Evolutionary conservation across 1,139 yeast genomes (phyloP), one percentile per base, ranked within the genome.

Genomic region (Yamadazyma buinensis): DNA sequence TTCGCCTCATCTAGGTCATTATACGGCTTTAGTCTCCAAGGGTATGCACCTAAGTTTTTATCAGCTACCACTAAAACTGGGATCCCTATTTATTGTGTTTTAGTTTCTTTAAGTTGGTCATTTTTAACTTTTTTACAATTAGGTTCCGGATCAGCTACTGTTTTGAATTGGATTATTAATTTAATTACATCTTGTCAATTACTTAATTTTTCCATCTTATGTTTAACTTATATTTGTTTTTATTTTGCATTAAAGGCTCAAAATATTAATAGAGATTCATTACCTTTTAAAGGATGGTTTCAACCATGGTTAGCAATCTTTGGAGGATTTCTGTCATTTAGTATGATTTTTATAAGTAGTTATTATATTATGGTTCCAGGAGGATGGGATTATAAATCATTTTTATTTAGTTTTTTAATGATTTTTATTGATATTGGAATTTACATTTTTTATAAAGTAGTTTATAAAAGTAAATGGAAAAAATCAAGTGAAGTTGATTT

Each of bases 121-220:
- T 76, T 80, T 52, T 72, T 81, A 40, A 59, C 71, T 21, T 67
- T 82, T 71, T 31, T 54, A 55, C 37, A 57, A 73, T 6, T 64
- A 24, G 49, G 47, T 13, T 36, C 38, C 28, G 37, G 71, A 4
- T 68, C 87, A 0, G 63, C 75, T 5, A 61, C 64, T 23, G 72
- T 81, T n/a, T 83, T 84, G 58, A 59, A 59, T 36, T 81, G 83
- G 59, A 80, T 84, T 47, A 84, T 81, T 40, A 82, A 81, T 52
- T 78, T 81, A 39, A 84, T 81, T 32, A 77, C 88, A 24, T 77
- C 83, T 39, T 47, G 51, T 32, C 51, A 77, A 81, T 41, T 90
- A 85, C 40, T 67, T 78, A 37, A 55, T 80, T 42, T 77, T 84
- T 32, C 83, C 85, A 87, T 63, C 77, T 36, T 72, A 75, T 33